Evolutionary conservation across 208 protist species (phyloP), one percentile per base, ranked within the genome.

Genomic region (Crithidia sp.): DNA sequence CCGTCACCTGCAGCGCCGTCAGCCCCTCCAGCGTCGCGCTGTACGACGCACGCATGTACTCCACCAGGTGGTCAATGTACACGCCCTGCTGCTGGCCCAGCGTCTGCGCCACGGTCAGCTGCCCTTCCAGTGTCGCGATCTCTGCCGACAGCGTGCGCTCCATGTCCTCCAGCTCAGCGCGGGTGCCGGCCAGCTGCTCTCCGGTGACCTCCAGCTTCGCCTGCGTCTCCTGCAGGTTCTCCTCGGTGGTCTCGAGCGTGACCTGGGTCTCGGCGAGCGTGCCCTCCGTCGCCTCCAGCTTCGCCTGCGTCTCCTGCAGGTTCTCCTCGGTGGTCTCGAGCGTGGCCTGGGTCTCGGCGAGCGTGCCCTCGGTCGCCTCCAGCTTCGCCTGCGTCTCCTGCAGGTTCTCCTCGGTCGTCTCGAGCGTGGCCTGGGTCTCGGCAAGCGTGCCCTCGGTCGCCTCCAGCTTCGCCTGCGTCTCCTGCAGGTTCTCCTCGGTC

Each of bases 161-260:
- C 28, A 62, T 82, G 16, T 72, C 66, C 17, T 77, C 14, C 19
- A 85, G 69, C 44, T 69, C 43, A 8, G 44, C 58, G 17, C 52
- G 55, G 0, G 81, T 82, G 8, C 78, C 73, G 40, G 67, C 50
- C 16, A 86, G 70, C 10, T 53, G 52, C 40, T 70, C 57, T 62
- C 82, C 71, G 36, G 80, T 85, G 39, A 60, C 63, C 67, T 82
- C 41, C 36, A 82, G 77, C 47, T 77, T 67, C n/a, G 55, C 62
- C 57, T 55, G 49, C 9, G 54, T 72, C 56, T 82, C 64, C 28
- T 66, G 44, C 36, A 87, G 71, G 37, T 60, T 57, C 17, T 53
- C 45, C 44, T 83, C 74, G 13, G 69, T 85, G 14, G 56, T 69
- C 40, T 79, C 55, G 40, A 86, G 71, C 63, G 67, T 77, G 4